phyloP scores from a whole-genome alignment of 805 yeast species.

The Yarrowia sp. region DNA sequence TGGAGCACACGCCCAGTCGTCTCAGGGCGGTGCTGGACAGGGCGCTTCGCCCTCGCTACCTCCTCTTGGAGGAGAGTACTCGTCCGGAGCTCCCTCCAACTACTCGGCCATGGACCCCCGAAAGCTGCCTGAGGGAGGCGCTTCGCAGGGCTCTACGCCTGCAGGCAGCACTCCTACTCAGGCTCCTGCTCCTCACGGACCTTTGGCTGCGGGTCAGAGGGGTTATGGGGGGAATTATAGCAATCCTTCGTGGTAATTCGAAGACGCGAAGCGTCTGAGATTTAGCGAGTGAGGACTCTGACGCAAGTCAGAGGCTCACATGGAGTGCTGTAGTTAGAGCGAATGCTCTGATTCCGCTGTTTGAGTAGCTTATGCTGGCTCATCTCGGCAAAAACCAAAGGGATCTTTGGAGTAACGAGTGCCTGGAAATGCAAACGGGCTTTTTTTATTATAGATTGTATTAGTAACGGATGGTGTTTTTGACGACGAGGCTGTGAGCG shows the following conservation, averaged over 20 bases:
- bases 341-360: too few relatives aligned
- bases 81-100: conserved; percentile 9
- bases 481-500: neutral
- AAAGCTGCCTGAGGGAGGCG: conserved; percentile 22
- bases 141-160: conserved; percentile 1
- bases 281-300: too few relatives aligned
- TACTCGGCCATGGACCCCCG: conserved; percentile 27
- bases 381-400: neutral
- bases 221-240: conserved; percentile 7
- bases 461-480: conserved; percentile 20
- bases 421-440: neutral
- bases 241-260: conserved; percentile 20
- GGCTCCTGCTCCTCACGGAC: conserved; percentile 20
- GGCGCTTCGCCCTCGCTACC: conserved; percentile 21
- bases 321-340: too few relatives aligned
- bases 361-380: too few relatives aligned
- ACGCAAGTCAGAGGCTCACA: too few relatives aligned
- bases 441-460: conserved; percentile 25
- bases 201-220: conserved; percentile 3
- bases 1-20: conserved; percentile 21
- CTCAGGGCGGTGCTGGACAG: conserved; percentile 2
- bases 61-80: conserved; percentile 23
- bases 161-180: conserved; percentile 18
- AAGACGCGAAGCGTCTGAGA: too few relatives aligned
- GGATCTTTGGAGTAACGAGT: neutral